Conservation (phyloP, 306 rosid species). For the Prunus kanzakura region DNA sequence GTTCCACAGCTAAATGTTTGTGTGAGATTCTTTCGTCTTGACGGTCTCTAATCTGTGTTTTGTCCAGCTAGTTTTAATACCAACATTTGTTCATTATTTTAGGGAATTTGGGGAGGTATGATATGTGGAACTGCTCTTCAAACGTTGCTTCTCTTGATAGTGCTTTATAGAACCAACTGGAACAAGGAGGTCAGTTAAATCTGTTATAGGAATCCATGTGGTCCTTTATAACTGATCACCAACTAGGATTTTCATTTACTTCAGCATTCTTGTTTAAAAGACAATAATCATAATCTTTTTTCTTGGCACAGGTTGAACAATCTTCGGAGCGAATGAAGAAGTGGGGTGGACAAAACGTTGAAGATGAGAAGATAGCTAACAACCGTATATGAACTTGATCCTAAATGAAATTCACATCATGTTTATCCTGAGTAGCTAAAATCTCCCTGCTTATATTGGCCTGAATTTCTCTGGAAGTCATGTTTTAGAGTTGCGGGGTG, state of each 20-base stretch:
- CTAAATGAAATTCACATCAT: not conserved
- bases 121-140: conserved; percentile 50
- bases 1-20: not conserved
- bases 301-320: conserved; percentile 41
- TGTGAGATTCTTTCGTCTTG: not conserved
- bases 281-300: not conserved
- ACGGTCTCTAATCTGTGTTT: not conserved
- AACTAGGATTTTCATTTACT: too few species aligned
- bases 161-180: conserved; percentile 55
- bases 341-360: conserved; percentile 48
- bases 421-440: not conserved
- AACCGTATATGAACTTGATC: conserved; percentile 10
- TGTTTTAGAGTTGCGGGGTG: not conserved
- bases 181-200: conserved; percentile 43
- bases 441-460: not conserved
- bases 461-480: not conserved
- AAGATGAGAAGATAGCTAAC: conserved; percentile 2
- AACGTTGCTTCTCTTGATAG: conserved; percentile 42
- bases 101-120: conserved; percentile 73
- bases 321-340: conserved; percentile 39
- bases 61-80: not conserved
- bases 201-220: not conserved
- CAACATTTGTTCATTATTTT: not conserved
- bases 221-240: not conserved
- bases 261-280: too few species aligned